Base-by-base conservation (phyloP, 2,329 filamentous ascomycete species). In the Ceratocystis destructans region DNA sequence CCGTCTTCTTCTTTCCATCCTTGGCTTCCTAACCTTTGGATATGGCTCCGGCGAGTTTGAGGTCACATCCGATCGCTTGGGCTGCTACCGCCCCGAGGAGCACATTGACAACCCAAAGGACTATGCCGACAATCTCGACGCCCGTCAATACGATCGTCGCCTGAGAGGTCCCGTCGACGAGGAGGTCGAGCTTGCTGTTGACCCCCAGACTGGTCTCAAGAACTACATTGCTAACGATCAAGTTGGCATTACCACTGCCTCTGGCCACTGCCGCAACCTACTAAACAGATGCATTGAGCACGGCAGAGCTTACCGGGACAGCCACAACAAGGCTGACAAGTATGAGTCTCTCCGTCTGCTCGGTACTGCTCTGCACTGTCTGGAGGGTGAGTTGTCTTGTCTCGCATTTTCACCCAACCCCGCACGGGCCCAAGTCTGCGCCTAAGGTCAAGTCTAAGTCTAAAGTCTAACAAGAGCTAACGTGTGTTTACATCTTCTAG, bases 141-240 rank as follows among this genome's bases (percentile, higher is more conserved):
- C 92, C 62, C 84, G 88, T 50, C 81, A 88, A 70, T 96, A 94
- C 73, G 88, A 96, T 73, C 79, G 75, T 65, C 86, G 89, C 70
- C 86, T 96, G 64, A 87, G 93, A 73, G 90, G 86, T 0, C 90
- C 89, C 0, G 80, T 97, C 59, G 83, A 96, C 70, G 90, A 95
- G 77, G 73, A 80, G 31, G 81, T 84, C 63, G 93, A 96, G 77
- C 81, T 96, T 45, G 83, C 82, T 59, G 82, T 97, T 71, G 90
- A 97, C 71, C 81, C 83, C 1, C 78, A 84, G 65, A 87, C 86
- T 5, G 88, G 88, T 71, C 80, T 96, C 77, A 97, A 97, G 79
- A 94, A 92, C 75, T 96, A 96, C 76, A 96, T 96, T 75, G 90
- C 92, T 48, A 91, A 91, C 69, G 92, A 96, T 74, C 78, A 83